Evolutionary conservation across 2,329 filamentous ascomycete genomes (phyloP).

Genomic region (Cladosporium sp.): DNA sequence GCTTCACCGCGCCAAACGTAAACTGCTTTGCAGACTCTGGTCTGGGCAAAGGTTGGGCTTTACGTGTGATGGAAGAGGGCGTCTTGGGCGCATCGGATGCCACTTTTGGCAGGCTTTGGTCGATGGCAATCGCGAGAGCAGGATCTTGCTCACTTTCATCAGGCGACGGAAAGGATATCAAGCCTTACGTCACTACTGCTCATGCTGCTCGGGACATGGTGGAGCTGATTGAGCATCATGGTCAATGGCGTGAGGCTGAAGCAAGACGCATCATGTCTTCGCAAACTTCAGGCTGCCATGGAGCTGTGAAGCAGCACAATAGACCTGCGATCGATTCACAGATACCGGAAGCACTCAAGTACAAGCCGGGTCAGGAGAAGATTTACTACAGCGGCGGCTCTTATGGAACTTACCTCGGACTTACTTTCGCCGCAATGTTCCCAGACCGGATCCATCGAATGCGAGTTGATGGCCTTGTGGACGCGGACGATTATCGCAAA

Average conservation of each 20-base stretch:
- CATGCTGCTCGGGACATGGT: constrained; percentile 53
- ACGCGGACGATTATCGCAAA: constrained; percentile 39
- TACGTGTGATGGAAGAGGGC: constrained; percentile 41
- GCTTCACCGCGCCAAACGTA: constrained; percentile 37
- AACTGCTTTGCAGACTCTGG: constrained; percentile 37
- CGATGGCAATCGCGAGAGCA: constrained; percentile 41
- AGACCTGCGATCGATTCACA: neutral
- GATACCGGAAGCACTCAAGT: constrained; percentile 13
- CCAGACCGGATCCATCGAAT: constrained; percentile 40
- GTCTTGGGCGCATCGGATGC: constrained; percentile 40
- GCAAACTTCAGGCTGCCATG: neutral
- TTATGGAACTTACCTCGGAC: constrained; percentile 49
- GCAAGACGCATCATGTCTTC: constrained; percentile 16
- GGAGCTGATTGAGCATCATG: constrained; percentile 47
- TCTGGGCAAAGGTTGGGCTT: constrained; percentile 38
- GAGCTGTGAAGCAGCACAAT: neutral
- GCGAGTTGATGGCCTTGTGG: constrained; percentile 50
- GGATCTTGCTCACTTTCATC: constrained; percentile 29
- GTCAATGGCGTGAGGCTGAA: constrained; percentile 34
- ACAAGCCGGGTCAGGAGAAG: constrained; percentile 35
- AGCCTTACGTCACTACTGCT: constrained; percentile 48
- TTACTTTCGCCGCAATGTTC: constrained; percentile 45
- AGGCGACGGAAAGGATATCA: constrained; percentile 40
- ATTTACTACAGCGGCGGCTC: constrained; percentile 46
- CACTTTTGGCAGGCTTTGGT: constrained; percentile 44